Base-by-base conservation (phyloP, 1,139 yeast genomes). In the Suhomyces bribrorum region DNA sequence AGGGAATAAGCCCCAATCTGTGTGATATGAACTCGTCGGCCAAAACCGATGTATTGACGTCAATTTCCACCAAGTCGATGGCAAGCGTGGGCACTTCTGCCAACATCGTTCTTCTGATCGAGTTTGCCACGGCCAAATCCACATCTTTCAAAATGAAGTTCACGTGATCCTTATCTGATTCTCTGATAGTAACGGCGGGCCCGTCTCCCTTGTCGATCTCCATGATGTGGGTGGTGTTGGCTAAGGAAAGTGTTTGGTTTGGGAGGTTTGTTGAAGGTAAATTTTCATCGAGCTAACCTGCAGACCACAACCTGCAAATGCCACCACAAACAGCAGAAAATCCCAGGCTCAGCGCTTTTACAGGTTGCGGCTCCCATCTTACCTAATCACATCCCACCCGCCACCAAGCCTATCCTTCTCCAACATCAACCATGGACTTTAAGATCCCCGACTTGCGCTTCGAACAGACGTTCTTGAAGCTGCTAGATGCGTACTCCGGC, bases 21-120 rank as follows among this genome's bases (percentile, higher is more conserved):
- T 92, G 99, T 22, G 97, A 81, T 42, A 92, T 78, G 57, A 92
- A 92, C 64, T 92, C 99, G 62, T 92, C 99, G 2, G 98, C 98
- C 49, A 92, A 69, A 13, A 94, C 98, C 13, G 96, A 83, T 1
- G 98, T 88, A 66, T 92, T 92, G 44, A 79, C 81, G 55, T 89
- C 96, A 47, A 94, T 85, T 61, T 94, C 98, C 37, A 94, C 98
- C 49, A 92, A 77, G 60, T 94, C 99, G 46, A 94, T 90, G 39
- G 98, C 97, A 50, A 83, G 61, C 1, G 98, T 92, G 22, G 98
- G 98, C 39, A 92, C 94, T 63, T 94, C 99, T 1, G 97, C 90
- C 48, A 92, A 75, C 87, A 94, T 89, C 35, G 86, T 80, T 59
- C 99, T 75, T 54, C 99, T 78, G 26, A 94, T 55, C 20, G 98